Percentiles rank a stretch among this genome's conserved stretches.
These are phyloP conservation scores for Blastosporella zonata DNA, from an alignment of 1,284 basidiomycete genomes.

Conservation along the genomic window DNA sequence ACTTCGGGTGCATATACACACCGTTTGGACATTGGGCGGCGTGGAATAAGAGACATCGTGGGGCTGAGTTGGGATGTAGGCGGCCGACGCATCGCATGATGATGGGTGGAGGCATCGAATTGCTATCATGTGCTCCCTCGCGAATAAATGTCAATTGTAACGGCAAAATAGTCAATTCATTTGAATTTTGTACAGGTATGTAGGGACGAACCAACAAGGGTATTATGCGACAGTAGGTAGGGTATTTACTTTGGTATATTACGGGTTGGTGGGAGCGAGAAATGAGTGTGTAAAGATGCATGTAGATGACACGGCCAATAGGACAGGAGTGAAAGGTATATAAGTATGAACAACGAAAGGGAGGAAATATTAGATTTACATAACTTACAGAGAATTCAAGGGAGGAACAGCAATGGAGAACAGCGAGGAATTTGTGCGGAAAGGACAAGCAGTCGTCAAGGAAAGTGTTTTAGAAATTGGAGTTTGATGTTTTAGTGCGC, in stretches of 20 bases:
- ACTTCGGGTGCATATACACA: neutral
- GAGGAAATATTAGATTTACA: slow-evolving; percentile 18
- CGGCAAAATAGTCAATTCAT: slow-evolving; percentile 1
- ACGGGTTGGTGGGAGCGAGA: slow-evolving; percentile 8
- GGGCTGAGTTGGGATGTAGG: neutral
- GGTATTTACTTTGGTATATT: slow-evolving; percentile 19
- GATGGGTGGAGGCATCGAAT: neutral
- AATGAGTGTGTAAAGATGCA: slow-evolving; percentile 13
- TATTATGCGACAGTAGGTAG: slow-evolving; percentile 16
- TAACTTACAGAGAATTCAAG: slow-evolving; percentile 14
- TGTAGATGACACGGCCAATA: slow-evolving; percentile 12
- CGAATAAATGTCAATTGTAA: neutral
- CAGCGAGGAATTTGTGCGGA: neutral
- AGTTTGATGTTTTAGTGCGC: slow-evolving; percentile 4
- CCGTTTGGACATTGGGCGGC: neutral
- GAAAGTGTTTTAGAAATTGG: slow-evolving; percentile 7
- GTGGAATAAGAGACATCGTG: neutral
- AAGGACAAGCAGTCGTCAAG: neutral
- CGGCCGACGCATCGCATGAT: neutral
- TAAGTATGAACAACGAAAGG: slow-evolving; percentile 3
- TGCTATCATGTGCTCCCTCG: neutral
- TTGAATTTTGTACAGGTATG: slow-evolving; percentile 13
- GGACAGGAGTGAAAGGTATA: slow-evolving; percentile 7
- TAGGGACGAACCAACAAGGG: slow-evolving; percentile 5
- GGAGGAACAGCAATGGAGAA: slow-evolving; percentile 1